These are phyloP conservation scores for Tetrahymena thermophila DNA, from an alignment of 73 alveolate genomes.

Conservation along the genomic window DNA sequence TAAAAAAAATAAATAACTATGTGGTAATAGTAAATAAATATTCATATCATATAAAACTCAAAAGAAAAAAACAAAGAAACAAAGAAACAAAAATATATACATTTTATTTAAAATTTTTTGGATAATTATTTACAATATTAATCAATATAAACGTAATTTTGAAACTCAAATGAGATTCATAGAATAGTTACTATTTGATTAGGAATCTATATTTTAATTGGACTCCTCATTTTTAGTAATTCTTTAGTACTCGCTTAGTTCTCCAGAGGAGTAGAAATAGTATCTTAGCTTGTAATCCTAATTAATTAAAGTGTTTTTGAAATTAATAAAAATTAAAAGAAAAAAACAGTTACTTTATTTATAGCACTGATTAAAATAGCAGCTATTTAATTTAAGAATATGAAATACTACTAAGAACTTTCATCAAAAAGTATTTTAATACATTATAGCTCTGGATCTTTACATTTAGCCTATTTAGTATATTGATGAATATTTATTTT, in stretches of 20 bases:
- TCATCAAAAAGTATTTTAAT: neutral
- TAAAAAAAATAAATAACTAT: too few relatives aligned
- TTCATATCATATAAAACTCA: too few relatives aligned
- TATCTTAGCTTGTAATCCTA: neutral
- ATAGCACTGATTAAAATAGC: neutral
- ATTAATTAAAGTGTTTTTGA: neutral
- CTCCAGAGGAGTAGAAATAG: neutral
- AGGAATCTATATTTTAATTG: neutral
- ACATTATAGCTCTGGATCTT: neutral
- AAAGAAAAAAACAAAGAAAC: too few relatives aligned
- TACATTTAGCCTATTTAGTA: neutral
- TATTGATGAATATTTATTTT: neutral
- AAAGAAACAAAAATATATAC: neutral
- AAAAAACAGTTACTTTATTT: neutral
- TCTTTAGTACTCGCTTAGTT: neutral
- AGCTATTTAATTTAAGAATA: neutral
- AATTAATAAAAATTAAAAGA: neutral
- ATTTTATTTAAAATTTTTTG: neutral
- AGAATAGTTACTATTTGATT: neutral
- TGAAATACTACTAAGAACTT: neutral
- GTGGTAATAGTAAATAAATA: too few relatives aligned
- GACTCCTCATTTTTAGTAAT: neutral
- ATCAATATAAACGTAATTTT: neutral
- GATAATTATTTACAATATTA: neutral
- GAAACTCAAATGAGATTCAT: neutral